Base-by-base conservation (phyloP, 1,139 yeast species). In the Blastobotrys niveus region DNA sequence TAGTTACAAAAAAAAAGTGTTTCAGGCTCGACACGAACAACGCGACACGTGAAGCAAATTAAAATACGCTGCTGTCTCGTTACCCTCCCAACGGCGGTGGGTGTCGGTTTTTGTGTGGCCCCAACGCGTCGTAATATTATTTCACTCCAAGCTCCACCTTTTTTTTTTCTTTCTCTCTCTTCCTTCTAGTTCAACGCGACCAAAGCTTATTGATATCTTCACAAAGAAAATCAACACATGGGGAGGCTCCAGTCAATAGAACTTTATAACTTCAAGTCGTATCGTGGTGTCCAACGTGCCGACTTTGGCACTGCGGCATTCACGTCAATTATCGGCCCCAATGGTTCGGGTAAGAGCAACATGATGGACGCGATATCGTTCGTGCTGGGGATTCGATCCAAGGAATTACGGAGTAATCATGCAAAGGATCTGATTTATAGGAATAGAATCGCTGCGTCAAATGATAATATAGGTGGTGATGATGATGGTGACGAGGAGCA, bases 331-430 rank as follows among this genome's bases (percentile, higher is more conserved):
- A 85, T 93, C 48, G 99, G 99, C 1, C 97, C 98, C 14, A 93
- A 93, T 72, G 98, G 98, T 15, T 84, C 96, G 1, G 99, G 99
- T 12, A 91, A 91, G 67, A 85, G 95, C 39, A 91, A 91, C 59
- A 82, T 89, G 89, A 89, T 89, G 97, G 97, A 89, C 63, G 97
- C 97, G 37, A 88, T 89, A 15, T 87, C 96, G 2, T 91, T 91
- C 61, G 98, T 91, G 12, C 72, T 93, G 29, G 99, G 99, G 18
- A 80, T 91, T 42, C 72, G 83, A 55, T 78, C 93, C 15, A 68
- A 74, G 26, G 91, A 85, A 49, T 69, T 93, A 50, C 74, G 99
- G 56, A 86, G 96, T 2, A 70, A 74, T 22, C 78, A 79, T 47
- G 65, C 87, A 55, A 77, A 73, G 45, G 96, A 89, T 54, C 72